Base-by-base conservation (phyloP, 192 early-diverging fungal species). In the Gaertneriomyces semiglobifer region DNA sequence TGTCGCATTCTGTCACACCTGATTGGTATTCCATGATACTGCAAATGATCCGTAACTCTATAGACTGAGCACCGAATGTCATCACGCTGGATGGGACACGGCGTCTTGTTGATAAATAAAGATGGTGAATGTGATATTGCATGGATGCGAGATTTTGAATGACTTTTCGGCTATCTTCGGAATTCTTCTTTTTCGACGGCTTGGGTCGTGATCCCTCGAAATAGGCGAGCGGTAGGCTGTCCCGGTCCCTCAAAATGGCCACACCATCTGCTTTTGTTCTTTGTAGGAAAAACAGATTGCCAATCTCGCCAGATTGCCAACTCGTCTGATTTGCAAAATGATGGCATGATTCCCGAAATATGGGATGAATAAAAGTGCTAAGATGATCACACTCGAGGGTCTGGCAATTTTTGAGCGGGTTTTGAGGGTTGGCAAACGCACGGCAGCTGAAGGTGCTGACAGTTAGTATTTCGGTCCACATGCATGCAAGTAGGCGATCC, bases 221-320 rank as follows among this genome's bases (percentile, higher is more conserved):
- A 48, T 48, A 48, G 47, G 47, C 47, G n/a, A 48, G 47, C 9
- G 47, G 47, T 48, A 48, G n/a, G 47, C n/a, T 48, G 47, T 48
- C 47, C 47, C 47, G 47, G n/a, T 48, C 47, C 47, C 47, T 48
- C n/a, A 48, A n/a, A 48, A 48, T n/a, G 9, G 47, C 47, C 47
- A 48, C 47, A 48, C 47, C 47, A 48, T 48, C 47, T 48, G 47
- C 47, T 48, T 48, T 48, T 48, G 47, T 48, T 48, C 47, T 48
- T 48, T 48, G 9, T n/a, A 48, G n/a, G 47, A 48, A 48, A 48
- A 48, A 48, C 47, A n/a, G 8, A n/a, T 48, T 48, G 47, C 47
- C n/a, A n/a, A 48, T 48, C 47, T 48, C 47, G 47, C 47, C 47
- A 10, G 47, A 8, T 48, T 48, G 47, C 47, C 47, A 48, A 48